These are phyloP conservation scores for Ustilago shanxiensis DNA, from an alignment of 1,284 basidiomycete species.

Conservation along the genomic window DNA sequence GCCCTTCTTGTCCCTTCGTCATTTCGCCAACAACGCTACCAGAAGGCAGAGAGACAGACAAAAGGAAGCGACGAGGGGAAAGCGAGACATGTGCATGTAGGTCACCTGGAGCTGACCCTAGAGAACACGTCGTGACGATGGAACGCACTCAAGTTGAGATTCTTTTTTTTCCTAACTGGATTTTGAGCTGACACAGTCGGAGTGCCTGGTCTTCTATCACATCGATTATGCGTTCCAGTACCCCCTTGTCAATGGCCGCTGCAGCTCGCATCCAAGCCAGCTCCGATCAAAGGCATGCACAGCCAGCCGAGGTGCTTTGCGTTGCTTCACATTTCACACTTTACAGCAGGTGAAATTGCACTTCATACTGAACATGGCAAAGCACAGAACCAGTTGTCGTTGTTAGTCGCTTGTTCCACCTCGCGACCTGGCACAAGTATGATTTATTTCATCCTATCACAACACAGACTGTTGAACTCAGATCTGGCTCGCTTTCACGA, in stretches of 20 bases:
- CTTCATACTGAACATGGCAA: too few relatives aligned
- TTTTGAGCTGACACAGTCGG: background rate
- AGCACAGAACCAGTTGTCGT: too few relatives aligned
- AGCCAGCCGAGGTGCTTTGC: background rate
- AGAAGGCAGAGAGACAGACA: slow-evolving; percentile 2
- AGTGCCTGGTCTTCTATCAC: background rate
- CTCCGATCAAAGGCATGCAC: slow-evolving; percentile 19
- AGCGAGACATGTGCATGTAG: background rate
- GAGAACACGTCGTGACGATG: too few relatives aligned
- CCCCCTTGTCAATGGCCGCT: slow-evolving; percentile 11
- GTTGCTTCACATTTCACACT: background rate
- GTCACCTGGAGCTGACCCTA: too few relatives aligned
- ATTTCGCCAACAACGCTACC: background rate
- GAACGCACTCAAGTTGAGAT: too few relatives aligned
- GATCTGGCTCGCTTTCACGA: background rate
- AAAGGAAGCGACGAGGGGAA: background rate
- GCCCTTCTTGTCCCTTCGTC: too few relatives aligned
- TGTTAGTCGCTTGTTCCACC: too few relatives aligned
- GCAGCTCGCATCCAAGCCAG: slow-evolving; percentile 4
- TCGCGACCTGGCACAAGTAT: too few relatives aligned
- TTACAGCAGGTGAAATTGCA: too few relatives aligned
- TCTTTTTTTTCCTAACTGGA: too few relatives aligned
- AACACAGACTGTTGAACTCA: too few relatives aligned
- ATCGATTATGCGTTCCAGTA: slow-evolving; percentile 4
- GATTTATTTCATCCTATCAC: too few relatives aligned